phyloP scores from a whole-genome alignment of 768 basidiomycete species.

The Russula brevipes region DNA sequence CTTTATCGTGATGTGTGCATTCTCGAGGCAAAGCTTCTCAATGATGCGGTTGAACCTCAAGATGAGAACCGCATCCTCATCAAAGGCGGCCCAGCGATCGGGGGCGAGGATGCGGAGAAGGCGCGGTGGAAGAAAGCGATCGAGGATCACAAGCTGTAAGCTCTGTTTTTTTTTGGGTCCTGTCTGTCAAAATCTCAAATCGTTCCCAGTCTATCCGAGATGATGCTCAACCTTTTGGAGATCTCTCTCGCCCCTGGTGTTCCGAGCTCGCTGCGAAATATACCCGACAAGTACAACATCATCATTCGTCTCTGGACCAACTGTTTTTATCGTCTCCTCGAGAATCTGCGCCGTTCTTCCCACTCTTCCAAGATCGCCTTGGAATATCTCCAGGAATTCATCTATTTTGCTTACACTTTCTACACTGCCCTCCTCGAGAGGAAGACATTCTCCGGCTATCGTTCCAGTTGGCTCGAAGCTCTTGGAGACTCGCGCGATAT shows the following conservation, averaged over 20 bases:
- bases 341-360: slow-evolving; percentile 82
- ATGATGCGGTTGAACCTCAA: slow-evolving; percentile 55
- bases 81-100: slow-evolving; percentile 26
- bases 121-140: slow-evolving; percentile 73
- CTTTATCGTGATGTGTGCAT: slow-evolving; percentile 79
- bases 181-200: slow-evolving; percentile 5
- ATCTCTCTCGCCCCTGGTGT: slow-evolving; percentile 83
- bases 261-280: slow-evolving; percentile 81
- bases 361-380: slow-evolving; percentile 64
- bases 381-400: slow-evolving; percentile 91
- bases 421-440: slow-evolving; percentile 90
- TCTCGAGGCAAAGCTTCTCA: slow-evolving; percentile 70
- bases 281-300: slow-evolving; percentile 94
- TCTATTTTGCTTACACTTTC: slow-evolving; percentile 92
- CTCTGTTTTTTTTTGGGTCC: slow-evolving; percentile 23
- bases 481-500: slow-evolving; percentile 94
- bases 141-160: slow-evolving; percentile 79
- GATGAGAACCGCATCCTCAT: slow-evolving; percentile 39
- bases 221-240: slow-evolving; percentile 81
- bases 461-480: slow-evolving; percentile 89
- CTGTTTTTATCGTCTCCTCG: slow-evolving; percentile 85
- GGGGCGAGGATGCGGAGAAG: slow-evolving; percentile 59
- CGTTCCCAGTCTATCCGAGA: slow-evolving; percentile 74
- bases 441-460: slow-evolving; percentile 60
- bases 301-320: slow-evolving; percentile 90